Evolutionary conservation across 176 grass and related monocot genomes (phyloP).

Genomic region (Melocanna baccifera): DNA sequence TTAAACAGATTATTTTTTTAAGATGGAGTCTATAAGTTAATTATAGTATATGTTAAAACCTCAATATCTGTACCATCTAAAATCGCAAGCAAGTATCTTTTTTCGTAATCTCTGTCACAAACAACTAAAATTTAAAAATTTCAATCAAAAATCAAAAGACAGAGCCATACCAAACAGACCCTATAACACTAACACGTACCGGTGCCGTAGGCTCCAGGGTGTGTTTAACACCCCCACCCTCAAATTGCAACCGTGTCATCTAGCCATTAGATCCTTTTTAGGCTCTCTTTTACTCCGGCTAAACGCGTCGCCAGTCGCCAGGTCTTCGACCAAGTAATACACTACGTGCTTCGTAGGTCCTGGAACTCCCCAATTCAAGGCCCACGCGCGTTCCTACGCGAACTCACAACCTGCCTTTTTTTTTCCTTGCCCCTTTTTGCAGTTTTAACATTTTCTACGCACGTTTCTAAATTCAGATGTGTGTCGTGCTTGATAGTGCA

Average conservation of each 20-base stretch:
- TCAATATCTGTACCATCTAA: too few relatives aligned
- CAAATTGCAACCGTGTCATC: not conserved
- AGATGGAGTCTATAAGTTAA: too few relatives aligned
- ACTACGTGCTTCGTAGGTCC: constrained; percentile 4
- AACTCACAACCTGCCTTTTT: not conserved
- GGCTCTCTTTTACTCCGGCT: constrained; percentile 1
- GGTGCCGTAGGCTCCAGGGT: not conserved
- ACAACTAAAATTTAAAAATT: too few relatives aligned
- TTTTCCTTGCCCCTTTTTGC: not conserved
- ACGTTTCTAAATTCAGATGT: not conserved
- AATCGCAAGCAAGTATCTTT: too few relatives aligned
- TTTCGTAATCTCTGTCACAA: too few relatives aligned
- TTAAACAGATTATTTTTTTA: too few relatives aligned
- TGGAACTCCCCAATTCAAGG: not conserved
- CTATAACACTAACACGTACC: not conserved
- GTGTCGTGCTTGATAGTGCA: not conserved
- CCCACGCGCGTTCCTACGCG: constrained; percentile 9
- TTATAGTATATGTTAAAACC: too few relatives aligned
- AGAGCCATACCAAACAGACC: too few relatives aligned
- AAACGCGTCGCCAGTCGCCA: constrained; percentile 14
- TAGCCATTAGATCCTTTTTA: not conserved
- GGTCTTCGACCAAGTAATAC: not conserved
- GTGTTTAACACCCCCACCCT: not conserved
- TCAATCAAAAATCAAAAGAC: too few relatives aligned
- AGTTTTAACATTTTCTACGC: not conserved